A percentile compares a stretch with the other conserved stretches of the same genome.
phyloP scores from a whole-genome alignment of 1,139 yeast species.

The Diutina rugosa region DNA sequence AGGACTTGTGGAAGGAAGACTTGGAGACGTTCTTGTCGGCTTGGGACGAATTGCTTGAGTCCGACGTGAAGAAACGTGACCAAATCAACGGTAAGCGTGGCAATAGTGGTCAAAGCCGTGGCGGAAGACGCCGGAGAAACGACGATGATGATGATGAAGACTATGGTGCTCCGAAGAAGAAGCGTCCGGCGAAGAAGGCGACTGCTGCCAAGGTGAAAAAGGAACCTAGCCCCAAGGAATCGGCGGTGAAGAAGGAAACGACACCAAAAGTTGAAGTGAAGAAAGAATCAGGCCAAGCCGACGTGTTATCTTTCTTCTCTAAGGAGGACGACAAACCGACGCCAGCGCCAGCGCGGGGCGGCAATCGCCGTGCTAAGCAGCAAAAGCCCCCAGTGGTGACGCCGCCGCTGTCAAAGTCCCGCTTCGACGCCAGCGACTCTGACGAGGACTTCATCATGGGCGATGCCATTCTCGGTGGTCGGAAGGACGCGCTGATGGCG shows the following conservation, averaged over 20 bases:
- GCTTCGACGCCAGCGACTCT: neutral
- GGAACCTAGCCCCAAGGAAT: neutral
- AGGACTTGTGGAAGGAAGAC: conserved; percentile 81
- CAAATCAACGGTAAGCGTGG: conserved; percentile 17
- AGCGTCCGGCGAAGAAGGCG: conserved; percentile 7
- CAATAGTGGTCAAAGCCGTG: conserved; percentile 8
- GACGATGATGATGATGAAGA: conserved; percentile 9
- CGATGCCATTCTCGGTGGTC: neutral
- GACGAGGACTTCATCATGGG: neutral
- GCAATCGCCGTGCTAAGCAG: too few species aligned
- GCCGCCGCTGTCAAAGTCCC: neutral
- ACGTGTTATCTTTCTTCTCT: neutral
- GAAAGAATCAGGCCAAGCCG: neutral
- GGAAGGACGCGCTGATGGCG: neutral
- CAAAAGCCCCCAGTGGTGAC: neutral
- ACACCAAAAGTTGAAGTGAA: neutral
- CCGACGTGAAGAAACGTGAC: conserved; percentile 20
- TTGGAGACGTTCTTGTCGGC: conserved; percentile 56
- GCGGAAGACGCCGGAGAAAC: conserved; percentile 7
- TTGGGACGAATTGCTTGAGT: conserved; percentile 49
- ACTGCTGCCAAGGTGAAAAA: conserved; percentile 3
- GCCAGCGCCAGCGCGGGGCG: neutral
- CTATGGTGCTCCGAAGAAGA: conserved; percentile 9
- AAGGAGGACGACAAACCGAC: too few species aligned
- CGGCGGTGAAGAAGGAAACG: neutral